A percentile compares a stretch with the other conserved stretches of the same genome.
Evolutionary conservation across 1,284 basidiomycete species (phyloP).

Genomic region (Agaricales sp.): DNA sequence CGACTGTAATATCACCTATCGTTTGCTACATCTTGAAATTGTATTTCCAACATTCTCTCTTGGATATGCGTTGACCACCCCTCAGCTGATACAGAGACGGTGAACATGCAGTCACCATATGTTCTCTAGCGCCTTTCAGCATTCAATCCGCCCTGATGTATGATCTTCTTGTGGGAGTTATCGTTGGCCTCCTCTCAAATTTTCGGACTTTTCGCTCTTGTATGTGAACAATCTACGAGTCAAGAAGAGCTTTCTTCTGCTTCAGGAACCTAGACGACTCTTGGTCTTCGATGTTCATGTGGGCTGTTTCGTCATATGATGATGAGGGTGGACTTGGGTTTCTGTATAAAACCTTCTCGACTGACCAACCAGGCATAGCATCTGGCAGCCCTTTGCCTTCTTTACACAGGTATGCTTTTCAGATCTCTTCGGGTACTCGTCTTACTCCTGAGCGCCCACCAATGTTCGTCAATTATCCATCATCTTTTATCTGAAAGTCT

Average conservation of each 20-base stretch:
- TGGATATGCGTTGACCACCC: not conserved
- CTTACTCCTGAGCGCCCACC: not conserved
- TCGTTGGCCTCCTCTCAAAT: too few relatives aligned
- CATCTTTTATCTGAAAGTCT: not conserved
- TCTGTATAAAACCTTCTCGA: not conserved
- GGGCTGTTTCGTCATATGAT: not conserved
- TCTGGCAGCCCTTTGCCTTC: too few relatives aligned
- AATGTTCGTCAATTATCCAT: not conserved
- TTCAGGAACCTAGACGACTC: not conserved
- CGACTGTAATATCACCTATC: too few relatives aligned
- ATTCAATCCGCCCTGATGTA: not conserved
- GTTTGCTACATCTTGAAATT: too few relatives aligned
- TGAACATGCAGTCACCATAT: not conserved
- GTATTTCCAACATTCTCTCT: too few relatives aligned
- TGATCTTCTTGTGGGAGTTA: not conserved
- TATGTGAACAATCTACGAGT: too few relatives aligned
- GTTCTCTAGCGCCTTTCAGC: not conserved
- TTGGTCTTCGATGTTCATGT: not conserved
- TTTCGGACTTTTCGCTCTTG: not conserved
- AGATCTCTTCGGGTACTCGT: not conserved
- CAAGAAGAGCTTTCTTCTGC: too few relatives aligned
- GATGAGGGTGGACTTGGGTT: not conserved
- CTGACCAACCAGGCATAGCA: too few relatives aligned
- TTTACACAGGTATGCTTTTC: not conserved
- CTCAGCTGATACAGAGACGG: not conserved